phyloP scores from a whole-genome alignment of 306 rosid genomes.

The Fragaria ananassa region DNA sequence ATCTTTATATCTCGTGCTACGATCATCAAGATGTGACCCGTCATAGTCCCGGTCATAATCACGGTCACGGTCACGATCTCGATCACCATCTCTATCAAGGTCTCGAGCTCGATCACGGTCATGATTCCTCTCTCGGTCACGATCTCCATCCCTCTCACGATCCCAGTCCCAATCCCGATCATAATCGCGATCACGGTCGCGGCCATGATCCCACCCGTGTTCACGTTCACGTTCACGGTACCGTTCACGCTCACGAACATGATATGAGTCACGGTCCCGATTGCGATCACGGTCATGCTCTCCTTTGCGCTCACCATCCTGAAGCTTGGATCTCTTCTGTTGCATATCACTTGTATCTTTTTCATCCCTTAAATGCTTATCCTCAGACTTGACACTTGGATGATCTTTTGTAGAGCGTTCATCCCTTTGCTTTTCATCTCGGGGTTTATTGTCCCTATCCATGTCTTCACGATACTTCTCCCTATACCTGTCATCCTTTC shows the following conservation, averaged over 20 bases:
- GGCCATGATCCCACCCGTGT: slow-evolving; percentile 37
- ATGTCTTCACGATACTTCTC: slow-evolving; percentile 71
- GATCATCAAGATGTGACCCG: slow-evolving; percentile 68
- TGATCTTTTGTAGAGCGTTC: slow-evolving; percentile 66
- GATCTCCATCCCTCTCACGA: slow-evolving; percentile 48
- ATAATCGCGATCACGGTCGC: slow-evolving; percentile 27
- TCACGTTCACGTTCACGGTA: slow-evolving; percentile 36
- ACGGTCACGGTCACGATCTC: slow-evolving; percentile 53
- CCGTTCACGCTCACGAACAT: slow-evolving; percentile 44
- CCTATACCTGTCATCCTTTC: slow-evolving; percentile 72
- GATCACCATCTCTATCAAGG: slow-evolving; percentile 42
- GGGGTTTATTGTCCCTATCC: slow-evolving; percentile 70
- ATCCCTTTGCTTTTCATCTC: slow-evolving; percentile 69
- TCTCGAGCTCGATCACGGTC: slow-evolving; percentile 57
- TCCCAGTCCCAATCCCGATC: slow-evolving; percentile 38
- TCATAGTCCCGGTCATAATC: slow-evolving; percentile 44
- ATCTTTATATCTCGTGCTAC: slow-evolving; percentile 57
- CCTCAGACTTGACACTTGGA: slow-evolving; percentile 61
- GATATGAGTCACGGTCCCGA: slow-evolving; percentile 35
- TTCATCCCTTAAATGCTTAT: slow-evolving; percentile 69
- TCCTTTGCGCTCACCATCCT: slow-evolving; percentile 52
- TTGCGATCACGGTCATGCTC: slow-evolving; percentile 40
- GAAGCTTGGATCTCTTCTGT: slow-evolving; percentile 67
- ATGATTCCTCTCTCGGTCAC: slow-evolving; percentile 55
- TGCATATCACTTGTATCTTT: slow-evolving; percentile 59